A percentile compares a stretch with the other conserved stretches of the same genome.
Evolutionary conservation across 371 early-diverging fungal species (phyloP).

Genomic region (Mucor piriformis): DNA sequence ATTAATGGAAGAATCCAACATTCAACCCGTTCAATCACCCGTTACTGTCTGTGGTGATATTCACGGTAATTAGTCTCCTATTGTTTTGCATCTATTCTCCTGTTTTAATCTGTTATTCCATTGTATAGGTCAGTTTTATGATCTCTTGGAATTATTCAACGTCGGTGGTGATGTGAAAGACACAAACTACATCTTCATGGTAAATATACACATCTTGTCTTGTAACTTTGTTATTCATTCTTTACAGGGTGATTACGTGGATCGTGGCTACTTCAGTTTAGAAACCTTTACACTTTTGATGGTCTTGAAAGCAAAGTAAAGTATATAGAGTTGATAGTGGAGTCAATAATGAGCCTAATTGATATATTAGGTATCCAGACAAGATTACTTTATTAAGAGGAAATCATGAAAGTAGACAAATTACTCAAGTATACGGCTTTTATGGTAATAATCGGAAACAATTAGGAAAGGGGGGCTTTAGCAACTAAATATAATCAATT

Average conservation of each 20-base stretch:
- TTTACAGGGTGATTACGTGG: conserved; percentile 96
- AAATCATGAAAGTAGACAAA: conserved; percentile 99
- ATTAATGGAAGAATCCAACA: conserved; percentile 95
- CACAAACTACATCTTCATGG: conserved; percentile 99
- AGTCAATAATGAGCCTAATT: neutral
- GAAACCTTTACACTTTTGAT: conserved; percentile 98
- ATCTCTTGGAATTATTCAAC: conserved; percentile 97
- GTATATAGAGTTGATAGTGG: neutral
- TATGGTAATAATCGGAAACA: conserved; percentile 67
- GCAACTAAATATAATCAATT: neutral
- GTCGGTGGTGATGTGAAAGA: conserved; percentile 98
- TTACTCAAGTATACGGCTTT: conserved; percentile 99
- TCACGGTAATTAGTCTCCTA: conserved; percentile 67
- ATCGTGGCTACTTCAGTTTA: conserved; percentile 99
- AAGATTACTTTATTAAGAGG: conserved; percentile 98
- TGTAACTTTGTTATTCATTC: neutral
- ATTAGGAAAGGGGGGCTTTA: too few relatives aligned
- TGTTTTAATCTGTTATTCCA: neutral
- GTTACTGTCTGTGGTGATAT: conserved; percentile 99
- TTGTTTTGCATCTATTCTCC: neutral
- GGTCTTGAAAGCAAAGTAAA: conserved; percentile 93
- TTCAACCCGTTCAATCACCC: conserved; percentile 94
- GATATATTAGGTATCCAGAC: conserved; percentile 66
- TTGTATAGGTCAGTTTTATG: conserved; percentile 91
- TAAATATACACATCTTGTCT: conserved; percentile 26